These are phyloP conservation scores for Pachysandra terminalis DNA, from an alignment of 164 flowering plant species.

Conservation along the genomic window DNA sequence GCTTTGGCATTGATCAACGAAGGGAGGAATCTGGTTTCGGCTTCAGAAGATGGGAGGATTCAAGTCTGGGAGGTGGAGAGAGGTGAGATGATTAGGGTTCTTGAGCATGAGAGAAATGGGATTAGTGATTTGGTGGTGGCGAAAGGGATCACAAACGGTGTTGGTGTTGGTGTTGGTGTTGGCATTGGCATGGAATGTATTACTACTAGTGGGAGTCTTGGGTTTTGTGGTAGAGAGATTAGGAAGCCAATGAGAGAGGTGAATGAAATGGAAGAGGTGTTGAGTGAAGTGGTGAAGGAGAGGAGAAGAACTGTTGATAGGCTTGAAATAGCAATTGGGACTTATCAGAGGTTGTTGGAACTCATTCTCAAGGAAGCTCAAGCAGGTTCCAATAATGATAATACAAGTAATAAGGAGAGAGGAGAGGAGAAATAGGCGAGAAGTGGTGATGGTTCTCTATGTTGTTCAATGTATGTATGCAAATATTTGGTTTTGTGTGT, in stretches of 20 bases:
- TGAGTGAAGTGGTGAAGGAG: slow-evolving; percentile 31
- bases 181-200: background rate
- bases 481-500: no score
- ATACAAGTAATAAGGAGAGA: background rate
- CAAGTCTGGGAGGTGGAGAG: slow-evolving; percentile 34
- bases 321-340: slow-evolving; percentile 37
- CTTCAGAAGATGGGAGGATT: slow-evolving; percentile 46
- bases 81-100: slow-evolving; percentile 16
- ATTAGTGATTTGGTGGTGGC: slow-evolving; percentile 36
- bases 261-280: slow-evolving; percentile 30
- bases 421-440: background rate
- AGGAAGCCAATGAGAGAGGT: slow-evolving; percentile 20
- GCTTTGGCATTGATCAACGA: slow-evolving; percentile 15
- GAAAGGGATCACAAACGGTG: slow-evolving; percentile 13
- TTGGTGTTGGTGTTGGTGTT: background rate
- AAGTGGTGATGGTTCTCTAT: no score
- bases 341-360: slow-evolving; percentile 41
- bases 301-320: slow-evolving; percentile 37
- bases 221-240: slow-evolving; percentile 21
- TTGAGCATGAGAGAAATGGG: slow-evolving; percentile 24
- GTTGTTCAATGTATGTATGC: no score
- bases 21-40: slow-evolving; percentile 32
- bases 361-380: slow-evolving; percentile 50
- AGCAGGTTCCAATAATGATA: slow-evolving; percentile 4
- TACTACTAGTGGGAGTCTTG: slow-evolving; percentile 1